These are phyloP conservation scores for Termitomyces sp. DNA, from an alignment of 768 basidiomycete species.

Conservation along the genomic window DNA sequence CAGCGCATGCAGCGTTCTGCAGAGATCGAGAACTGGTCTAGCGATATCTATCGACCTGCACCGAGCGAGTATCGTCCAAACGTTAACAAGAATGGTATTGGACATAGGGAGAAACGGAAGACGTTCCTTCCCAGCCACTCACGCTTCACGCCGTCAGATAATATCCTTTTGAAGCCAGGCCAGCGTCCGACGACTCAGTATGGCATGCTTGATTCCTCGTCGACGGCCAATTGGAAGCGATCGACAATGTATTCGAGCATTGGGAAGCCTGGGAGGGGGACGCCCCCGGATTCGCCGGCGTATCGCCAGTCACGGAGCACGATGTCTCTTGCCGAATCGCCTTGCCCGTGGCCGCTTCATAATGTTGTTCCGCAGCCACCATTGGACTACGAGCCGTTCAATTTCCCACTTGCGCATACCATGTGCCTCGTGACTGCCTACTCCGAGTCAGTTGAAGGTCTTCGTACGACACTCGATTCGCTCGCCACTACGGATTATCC, in stretches of 20 bases:
- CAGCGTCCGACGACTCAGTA: slow-evolving; percentile 60
- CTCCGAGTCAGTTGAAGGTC: slow-evolving; percentile 93
- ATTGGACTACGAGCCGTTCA: slow-evolving; percentile 89
- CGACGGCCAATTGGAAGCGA: slow-evolving; percentile 50
- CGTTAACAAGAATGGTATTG: slow-evolving; percentile 66
- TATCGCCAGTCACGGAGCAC: slow-evolving; percentile 78
- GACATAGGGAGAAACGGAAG: slow-evolving; percentile 49
- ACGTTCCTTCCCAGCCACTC: slow-evolving; percentile 65
- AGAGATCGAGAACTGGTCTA: slow-evolving; percentile 95
- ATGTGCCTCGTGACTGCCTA: slow-evolving; percentile 98
- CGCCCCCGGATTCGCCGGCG: slow-evolving; percentile 68
- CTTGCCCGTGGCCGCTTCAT: slow-evolving; percentile 89
- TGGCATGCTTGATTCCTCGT: slow-evolving; percentile 56
- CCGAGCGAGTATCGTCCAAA: slow-evolving; percentile 89
- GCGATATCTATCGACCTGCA: slow-evolving; percentile 91
- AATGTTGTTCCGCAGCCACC: slow-evolving; percentile 93
- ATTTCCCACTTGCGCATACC: slow-evolving; percentile 89
- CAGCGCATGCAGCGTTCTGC: slow-evolving; percentile 84
- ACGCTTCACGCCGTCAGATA: slow-evolving; percentile 71
- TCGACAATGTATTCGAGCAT: slow-evolving; percentile 45
- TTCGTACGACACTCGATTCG: slow-evolving; percentile 97
- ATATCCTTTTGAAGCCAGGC: slow-evolving; percentile 39
- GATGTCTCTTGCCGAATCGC: slow-evolving; percentile 66
- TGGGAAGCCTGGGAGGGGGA: slow-evolving; percentile 45
- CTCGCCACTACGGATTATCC: slow-evolving; percentile 98